These are phyloP conservation scores for Populus pruinosa DNA, from an alignment of 345 rosid species.

Conservation along the genomic window DNA sequence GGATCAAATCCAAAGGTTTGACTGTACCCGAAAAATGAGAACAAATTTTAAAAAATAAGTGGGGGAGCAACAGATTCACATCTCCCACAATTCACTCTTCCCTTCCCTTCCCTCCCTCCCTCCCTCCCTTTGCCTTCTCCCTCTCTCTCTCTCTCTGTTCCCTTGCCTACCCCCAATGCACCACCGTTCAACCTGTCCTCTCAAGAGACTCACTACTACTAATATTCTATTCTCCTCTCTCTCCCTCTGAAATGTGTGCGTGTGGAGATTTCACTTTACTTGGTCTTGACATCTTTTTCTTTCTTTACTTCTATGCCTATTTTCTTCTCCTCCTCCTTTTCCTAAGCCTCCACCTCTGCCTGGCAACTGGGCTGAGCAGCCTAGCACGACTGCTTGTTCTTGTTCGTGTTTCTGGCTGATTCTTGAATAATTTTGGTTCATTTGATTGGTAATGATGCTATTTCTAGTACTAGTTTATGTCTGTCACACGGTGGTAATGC, in stretches of 20 bases:
- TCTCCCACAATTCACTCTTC: slow-evolving; percentile 5
- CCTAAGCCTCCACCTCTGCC: not conserved
- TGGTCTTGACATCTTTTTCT: not conserved
- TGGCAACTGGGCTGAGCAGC: not conserved
- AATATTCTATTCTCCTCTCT: not conserved
- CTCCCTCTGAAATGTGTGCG: not conserved
- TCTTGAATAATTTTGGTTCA: not conserved
- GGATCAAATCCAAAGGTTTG: slow-evolving; percentile 41
- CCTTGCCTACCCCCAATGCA: not conserved
- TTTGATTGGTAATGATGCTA: not conserved
- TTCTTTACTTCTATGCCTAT: not conserved
- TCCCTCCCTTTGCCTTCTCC: not conserved
- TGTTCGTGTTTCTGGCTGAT: not conserved
- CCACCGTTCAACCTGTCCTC: not conserved
- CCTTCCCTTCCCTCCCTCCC: not conserved
- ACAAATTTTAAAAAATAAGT: not conserved
- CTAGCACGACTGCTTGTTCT: not conserved
- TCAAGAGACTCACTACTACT: not conserved
- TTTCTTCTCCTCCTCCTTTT: not conserved
- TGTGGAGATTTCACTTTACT: not conserved
- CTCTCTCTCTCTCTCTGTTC: not conserved
- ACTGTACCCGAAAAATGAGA: slow-evolving; percentile 28
- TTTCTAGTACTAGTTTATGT: not conserved
- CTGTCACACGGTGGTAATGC: not conserved
- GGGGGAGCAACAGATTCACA: not conserved